A percentile compares a stretch with the other conserved stretches of the same genome.
These are phyloP conservation scores for Selenicereus undatus DNA, from an alignment of 148 eudicot genomes.

Conservation along the genomic window DNA sequence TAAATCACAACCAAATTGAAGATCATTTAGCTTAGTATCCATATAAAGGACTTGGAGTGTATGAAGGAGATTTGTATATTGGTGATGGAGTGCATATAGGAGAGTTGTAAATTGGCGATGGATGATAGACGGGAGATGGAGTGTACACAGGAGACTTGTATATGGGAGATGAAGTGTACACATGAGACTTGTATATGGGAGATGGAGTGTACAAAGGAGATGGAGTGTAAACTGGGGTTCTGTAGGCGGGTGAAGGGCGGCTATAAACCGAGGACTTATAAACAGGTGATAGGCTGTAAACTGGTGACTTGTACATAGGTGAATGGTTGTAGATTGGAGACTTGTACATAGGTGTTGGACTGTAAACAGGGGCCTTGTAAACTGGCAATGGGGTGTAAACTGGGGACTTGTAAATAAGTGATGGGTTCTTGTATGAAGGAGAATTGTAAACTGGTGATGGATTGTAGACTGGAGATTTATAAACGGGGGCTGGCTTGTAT, in stretches of 20 bases:
- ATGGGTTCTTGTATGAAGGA: neutral
- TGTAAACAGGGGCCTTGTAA: neutral
- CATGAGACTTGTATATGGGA: neutral
- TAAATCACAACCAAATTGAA: neutral
- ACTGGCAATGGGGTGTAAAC: neutral
- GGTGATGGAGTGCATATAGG: neutral
- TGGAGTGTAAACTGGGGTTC: neutral
- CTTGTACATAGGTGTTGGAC: neutral
- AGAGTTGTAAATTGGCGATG: conserved; percentile 3
- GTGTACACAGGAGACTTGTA: conserved; percentile 6
- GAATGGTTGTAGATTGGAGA: neutral
- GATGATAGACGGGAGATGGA: conserved; percentile 7
- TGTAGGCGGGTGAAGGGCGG: neutral
- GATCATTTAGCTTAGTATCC: neutral
- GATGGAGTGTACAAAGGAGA: conserved; percentile 11
- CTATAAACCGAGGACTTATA: neutral
- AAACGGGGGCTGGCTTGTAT: neutral
- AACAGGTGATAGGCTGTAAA: neutral
- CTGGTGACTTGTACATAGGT: neutral
- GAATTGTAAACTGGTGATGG: neutral
- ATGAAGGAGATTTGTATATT: neutral
- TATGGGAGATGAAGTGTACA: neutral
- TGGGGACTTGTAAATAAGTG: neutral
- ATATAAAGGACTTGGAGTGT: conserved; percentile 10
- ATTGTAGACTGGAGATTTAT: neutral